Percentiles rank a stretch among this genome's conserved stretches.
phyloP scores from a whole-genome alignment of 176 grass and related monocot species.

The Triticum monococcum region DNA sequence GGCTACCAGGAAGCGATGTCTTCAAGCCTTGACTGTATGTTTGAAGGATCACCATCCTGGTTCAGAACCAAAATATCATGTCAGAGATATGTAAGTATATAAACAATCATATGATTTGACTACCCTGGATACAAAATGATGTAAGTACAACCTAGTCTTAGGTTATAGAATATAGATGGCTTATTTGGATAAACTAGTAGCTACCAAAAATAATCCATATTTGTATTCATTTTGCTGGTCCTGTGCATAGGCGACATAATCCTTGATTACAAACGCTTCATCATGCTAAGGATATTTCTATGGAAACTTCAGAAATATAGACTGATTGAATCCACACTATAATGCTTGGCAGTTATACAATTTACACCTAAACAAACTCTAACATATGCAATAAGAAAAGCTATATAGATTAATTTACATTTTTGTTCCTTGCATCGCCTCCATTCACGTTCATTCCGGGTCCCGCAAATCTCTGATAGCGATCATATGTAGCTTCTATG shows the following conservation, averaged over 20 bases:
- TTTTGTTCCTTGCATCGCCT: slow-evolving; percentile 11
- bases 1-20: slow-evolving; percentile 50
- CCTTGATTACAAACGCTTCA: neutral
- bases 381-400: slow-evolving; percentile 3
- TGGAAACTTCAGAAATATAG: neutral
- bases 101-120: neutral
- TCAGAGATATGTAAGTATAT: slow-evolving; percentile 13
- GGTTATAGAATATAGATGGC: neutral
- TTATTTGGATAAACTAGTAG: neutral
- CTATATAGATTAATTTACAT: slow-evolving; percentile 34
- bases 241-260: neutral
- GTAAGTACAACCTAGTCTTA: neutral
- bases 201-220: neutral
- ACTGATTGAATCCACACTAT: neutral
- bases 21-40: slow-evolving; percentile 35
- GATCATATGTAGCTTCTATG: slow-evolving; percentile 50
- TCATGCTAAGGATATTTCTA: neutral
- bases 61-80: slow-evolving; percentile 23
- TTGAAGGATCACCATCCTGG: slow-evolving; percentile 31
- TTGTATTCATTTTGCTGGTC: neutral
- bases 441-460: slow-evolving; percentile 16
- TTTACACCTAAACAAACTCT: neutral
- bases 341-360: neutral
- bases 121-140: neutral
- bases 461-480: slow-evolving; percentile 40